Evolutionary conservation across 148 eudicot genomes (phyloP).

Genomic region (Amaranthus cruentus): DNA sequence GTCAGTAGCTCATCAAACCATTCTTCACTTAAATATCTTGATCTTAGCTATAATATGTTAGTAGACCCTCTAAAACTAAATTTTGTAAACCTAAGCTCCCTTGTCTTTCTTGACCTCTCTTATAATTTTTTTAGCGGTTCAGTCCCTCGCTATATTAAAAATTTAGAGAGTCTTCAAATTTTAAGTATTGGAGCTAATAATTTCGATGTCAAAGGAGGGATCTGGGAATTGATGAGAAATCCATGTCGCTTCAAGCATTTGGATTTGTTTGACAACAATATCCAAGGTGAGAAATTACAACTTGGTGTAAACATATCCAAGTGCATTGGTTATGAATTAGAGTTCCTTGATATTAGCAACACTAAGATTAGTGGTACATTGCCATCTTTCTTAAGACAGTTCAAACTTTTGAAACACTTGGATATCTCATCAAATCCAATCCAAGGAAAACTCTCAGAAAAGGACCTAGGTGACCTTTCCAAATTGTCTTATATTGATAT

Average conservation of each 20-base stretch:
- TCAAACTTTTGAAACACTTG: not conserved
- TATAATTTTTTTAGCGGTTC: not conserved
- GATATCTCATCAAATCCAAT: slow-evolving; percentile 13
- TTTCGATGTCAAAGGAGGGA: not conserved
- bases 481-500: not conserved
- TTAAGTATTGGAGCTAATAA: not conserved
- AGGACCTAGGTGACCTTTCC: slow-evolving; percentile 5
- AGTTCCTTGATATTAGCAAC: slow-evolving; percentile 6
- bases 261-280: not conserved
- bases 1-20: not conserved
- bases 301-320: not conserved
- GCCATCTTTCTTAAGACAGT: not conserved
- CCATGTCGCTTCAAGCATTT: not conserved
- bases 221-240: not conserved
- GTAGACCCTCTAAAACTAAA: not conserved
- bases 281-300: slow-evolving; percentile 4
- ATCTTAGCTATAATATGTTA: not conserved
- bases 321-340: not conserved
- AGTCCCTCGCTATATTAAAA: not conserved
- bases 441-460: not conserved
- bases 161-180: not conserved
- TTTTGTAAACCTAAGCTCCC: slow-evolving; percentile 3
- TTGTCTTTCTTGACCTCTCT: not conserved
- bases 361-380: not conserved
- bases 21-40: not conserved